Percentiles rank a stretch among this genome's conserved stretches.
These are phyloP conservation scores for Andrographis paniculata DNA, from an alignment of 305 asterid genomes.

Conservation along the genomic window DNA sequence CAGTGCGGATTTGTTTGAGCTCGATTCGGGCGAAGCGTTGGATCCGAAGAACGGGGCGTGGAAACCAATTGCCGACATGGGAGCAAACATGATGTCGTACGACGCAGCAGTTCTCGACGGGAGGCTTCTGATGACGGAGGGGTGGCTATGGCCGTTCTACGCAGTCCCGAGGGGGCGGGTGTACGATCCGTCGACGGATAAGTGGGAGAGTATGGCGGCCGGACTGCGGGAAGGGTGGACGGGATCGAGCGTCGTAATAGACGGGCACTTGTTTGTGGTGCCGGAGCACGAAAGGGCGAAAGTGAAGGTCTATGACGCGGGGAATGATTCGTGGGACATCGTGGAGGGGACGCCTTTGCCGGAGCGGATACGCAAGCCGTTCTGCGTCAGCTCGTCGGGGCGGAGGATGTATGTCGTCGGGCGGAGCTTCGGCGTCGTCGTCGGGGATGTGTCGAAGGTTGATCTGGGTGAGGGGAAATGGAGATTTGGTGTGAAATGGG, in stretches of 20 bases:
- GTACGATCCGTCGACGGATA: slow-evolving; percentile 59
- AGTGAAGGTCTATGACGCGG: slow-evolving; percentile 68
- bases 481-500: slow-evolving; percentile 58
- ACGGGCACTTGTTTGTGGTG: slow-evolving; percentile 66
- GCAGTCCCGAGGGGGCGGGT: slow-evolving; percentile 85
- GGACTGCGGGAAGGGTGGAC: slow-evolving; percentile 99
- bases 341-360: slow-evolving; percentile 81
- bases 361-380: slow-evolving; percentile 86
- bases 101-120: slow-evolving; percentile 85
- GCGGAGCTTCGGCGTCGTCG: slow-evolving; percentile 74
- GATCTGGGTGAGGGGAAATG: slow-evolving; percentile 20
- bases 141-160: slow-evolving; percentile 98
- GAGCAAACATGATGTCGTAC: slow-evolving; percentile 65
- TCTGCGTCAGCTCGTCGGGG: slow-evolving; percentile 60
- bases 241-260: slow-evolving; percentile 78
- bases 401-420: slow-evolving; percentile 66
- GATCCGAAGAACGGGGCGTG: slow-evolving; percentile 66
- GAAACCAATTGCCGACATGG: slow-evolving; percentile 64
- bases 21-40: slow-evolving; percentile 66
- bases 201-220: slow-evolving; percentile 75
- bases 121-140: slow-evolving; percentile 86
- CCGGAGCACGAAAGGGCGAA: slow-evolving; percentile 86
- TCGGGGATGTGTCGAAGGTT: slow-evolving; percentile 44
- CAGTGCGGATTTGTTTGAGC: slow-evolving; percentile 67
- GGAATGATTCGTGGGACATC: slow-evolving; percentile 68